Conservation (phyloP, 352 stramenopile genomes). For the Phytophthora pinifolia region DNA sequence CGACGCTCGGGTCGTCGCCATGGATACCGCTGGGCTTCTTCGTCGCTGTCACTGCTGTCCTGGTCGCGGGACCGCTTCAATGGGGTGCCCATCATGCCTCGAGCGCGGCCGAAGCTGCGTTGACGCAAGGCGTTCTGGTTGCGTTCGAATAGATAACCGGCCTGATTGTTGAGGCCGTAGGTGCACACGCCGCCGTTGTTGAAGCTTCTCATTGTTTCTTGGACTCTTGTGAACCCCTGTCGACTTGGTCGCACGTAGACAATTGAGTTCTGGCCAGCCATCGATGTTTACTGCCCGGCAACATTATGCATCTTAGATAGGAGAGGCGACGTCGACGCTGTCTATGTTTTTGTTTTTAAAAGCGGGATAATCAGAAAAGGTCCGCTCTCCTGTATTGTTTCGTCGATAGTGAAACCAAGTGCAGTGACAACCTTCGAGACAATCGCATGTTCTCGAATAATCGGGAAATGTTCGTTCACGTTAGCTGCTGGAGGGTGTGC, state of each 20-base stretch:
- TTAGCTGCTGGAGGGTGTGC: too few relatives aligned
- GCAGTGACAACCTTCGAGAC: conserved; percentile 7
- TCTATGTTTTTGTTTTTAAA: too few relatives aligned
- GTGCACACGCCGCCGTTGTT: conserved; percentile 34
- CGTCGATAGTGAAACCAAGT: conserved; percentile 8
- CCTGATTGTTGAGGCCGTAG: conserved; percentile 41
- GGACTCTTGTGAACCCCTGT: neutral
- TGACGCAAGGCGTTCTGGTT: conserved; percentile 43
- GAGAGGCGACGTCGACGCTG: conserved; percentile 17
- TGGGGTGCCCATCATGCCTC: conserved; percentile 19
- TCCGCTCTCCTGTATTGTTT: conserved; percentile 26
- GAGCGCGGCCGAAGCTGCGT: conserved; percentile 45
- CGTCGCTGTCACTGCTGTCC: conserved; percentile 18
- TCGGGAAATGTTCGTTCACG: conserved; percentile 9
- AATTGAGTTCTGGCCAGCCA: conserved; percentile 26
- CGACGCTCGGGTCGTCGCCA: conserved; percentile 3
- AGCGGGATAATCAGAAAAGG: conserved; percentile 22
- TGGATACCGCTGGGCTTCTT: conserved; percentile 6
- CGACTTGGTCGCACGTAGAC: conserved; percentile 5
- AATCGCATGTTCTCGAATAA: conserved; percentile 29
- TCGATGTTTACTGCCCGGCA: neutral
- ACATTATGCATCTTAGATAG: neutral
- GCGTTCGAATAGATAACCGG: conserved; percentile 46
- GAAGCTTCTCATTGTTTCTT: conserved; percentile 26
- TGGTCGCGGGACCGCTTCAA: conserved; percentile 47